phyloP scores from a whole-genome alignment of 2,329 filamentous ascomycete species.

The Albophoma yamanashiensis region DNA sequence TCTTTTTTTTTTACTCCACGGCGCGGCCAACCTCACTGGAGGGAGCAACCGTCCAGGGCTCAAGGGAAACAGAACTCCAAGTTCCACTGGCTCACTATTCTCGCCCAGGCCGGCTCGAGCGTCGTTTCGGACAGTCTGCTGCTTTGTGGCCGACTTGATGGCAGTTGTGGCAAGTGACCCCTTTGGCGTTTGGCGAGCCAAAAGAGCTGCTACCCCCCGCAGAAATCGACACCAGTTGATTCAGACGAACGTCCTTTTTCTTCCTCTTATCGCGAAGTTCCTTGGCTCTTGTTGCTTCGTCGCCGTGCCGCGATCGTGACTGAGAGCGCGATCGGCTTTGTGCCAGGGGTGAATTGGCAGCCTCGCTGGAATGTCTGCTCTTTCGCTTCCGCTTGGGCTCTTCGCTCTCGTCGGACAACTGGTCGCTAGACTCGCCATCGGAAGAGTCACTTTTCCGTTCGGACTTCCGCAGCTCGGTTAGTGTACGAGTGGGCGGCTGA shows the following conservation, averaged over 20 bases:
- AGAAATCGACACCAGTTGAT: conserved; percentile 53
- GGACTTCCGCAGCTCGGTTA: background rate
- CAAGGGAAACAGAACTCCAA: background rate
- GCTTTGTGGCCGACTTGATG: conserved; percentile 50
- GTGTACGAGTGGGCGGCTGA: conserved; percentile 8
- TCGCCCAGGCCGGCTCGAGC: conserved; percentile 1
- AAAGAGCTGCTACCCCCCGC: conserved; percentile 15
- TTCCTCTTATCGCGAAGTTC: conserved; percentile 48
- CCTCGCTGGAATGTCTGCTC: conserved; percentile 14
- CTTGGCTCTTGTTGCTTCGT: conserved; percentile 23
- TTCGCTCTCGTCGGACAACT: conserved; percentile 14
- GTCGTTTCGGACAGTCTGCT: conserved; percentile 38
- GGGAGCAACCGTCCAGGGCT: background rate
- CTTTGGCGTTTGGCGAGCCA: conserved; percentile 9
- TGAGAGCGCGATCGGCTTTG: conserved; percentile 21
- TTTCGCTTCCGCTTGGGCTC: conserved; percentile 14
- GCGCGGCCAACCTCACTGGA: background rate
- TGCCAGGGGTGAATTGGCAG: conserved; percentile 5
- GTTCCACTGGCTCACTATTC: background rate
- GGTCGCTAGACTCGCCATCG: conserved; percentile 15
- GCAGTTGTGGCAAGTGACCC: conserved; percentile 47
- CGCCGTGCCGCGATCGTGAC: conserved; percentile 15
- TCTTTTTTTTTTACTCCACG: background rate
- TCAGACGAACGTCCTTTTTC: conserved; percentile 58
- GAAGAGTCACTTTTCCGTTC: background rate